A percentile compares a stretch with the other conserved stretches of the same genome.
Conservation (phyloP, 257 asterid genomes). For the Thymus quinquecostatus region DNA sequence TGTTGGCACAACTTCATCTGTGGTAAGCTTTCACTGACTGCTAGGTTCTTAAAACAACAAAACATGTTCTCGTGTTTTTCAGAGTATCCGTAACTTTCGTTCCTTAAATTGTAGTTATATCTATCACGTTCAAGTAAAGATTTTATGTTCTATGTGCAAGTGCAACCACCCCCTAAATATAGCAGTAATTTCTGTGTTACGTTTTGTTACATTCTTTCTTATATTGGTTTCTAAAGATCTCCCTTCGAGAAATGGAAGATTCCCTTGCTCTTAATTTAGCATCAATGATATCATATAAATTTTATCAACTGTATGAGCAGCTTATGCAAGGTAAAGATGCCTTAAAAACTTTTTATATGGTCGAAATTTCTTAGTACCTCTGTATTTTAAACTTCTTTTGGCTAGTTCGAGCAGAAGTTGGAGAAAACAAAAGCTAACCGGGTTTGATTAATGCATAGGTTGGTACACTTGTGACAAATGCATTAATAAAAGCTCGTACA, state of each 20-base stretch:
- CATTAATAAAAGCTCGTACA: constrained; percentile 73
- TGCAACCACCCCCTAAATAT: neutral
- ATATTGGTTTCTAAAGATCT: neutral
- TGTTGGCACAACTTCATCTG: constrained; percentile 92
- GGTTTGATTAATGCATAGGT: constrained; percentile 49
- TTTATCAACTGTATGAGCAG: neutral
- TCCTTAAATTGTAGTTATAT: neutral
- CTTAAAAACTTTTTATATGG: neutral
- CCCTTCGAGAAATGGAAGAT: neutral
- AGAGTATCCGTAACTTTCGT: neutral
- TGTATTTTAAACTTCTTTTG: neutral
- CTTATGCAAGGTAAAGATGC: neutral
- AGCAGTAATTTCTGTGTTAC: neutral
- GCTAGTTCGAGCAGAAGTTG: neutral
- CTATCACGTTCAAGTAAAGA: neutral
- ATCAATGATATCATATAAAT: neutral
- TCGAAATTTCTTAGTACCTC: neutral
- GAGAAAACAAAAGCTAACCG: constrained; percentile 9
- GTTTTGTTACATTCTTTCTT: neutral
- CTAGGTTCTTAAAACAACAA: neutral
- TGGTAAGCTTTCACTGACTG: constrained; percentile 53
- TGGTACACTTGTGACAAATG: constrained; percentile 79
- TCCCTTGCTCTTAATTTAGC: neutral
- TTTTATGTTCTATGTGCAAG: neutral
- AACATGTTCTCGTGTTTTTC: neutral